A percentile compares a stretch with the other conserved stretches of the same genome.
Conservation (phyloP, 2,329 filamentous ascomycete species). For the Botrytis cinerea region DNA sequence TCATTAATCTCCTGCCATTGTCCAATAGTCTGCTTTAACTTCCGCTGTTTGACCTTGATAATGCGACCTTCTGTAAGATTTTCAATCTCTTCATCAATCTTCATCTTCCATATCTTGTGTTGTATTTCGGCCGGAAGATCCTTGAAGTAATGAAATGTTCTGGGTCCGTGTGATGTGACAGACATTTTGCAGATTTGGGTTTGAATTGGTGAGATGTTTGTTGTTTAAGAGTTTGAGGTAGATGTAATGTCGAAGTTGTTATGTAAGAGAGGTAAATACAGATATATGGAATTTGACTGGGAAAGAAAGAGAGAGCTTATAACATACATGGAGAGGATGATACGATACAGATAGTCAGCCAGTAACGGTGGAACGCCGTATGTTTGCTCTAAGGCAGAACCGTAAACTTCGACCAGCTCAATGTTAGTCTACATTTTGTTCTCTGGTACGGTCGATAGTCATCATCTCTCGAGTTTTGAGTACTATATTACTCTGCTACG, state of each 20-base stretch:
- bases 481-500: neutral
- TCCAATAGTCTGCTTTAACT: neutral
- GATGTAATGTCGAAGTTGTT: neutral
- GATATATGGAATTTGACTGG: neutral
- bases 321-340: too few relatives aligned
- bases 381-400: neutral
- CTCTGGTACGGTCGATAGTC: neutral
- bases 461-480: neutral
- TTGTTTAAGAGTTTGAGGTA: neutral
- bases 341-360: neutral
- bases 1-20: neutral
- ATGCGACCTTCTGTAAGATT: neutral
- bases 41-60: neutral
- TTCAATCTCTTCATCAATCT: neutral
- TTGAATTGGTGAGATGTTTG: neutral
- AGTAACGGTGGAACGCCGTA: neutral
- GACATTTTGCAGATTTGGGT: neutral
- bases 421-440: neutral
- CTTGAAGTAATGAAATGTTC: neutral
- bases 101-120: neutral
- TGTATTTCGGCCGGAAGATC: neutral
- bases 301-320: neutral
- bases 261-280: neutral
- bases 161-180: neutral
- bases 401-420: neutral